Percentiles rank a stretch among this genome's conserved stretches.
Conservation (phyloP, 176 grass and related monocot genomes). For the Hordeum marinum region DNA sequence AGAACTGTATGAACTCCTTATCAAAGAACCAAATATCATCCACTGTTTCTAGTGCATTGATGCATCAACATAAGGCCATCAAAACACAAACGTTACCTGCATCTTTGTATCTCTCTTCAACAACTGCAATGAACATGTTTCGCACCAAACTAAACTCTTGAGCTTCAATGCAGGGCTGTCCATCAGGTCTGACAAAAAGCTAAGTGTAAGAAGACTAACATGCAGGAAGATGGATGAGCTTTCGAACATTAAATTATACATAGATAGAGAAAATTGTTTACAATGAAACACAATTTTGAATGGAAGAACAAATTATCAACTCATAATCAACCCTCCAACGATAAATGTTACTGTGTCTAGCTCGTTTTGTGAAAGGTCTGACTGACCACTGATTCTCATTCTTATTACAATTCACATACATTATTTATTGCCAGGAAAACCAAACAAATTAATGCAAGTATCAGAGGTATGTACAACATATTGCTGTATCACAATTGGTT, state of each 20-base stretch:
- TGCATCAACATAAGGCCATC: background rate
- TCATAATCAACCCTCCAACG: background rate
- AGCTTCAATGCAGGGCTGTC: slow-evolving; percentile 61
- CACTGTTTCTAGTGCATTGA: background rate
- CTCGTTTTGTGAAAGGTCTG: background rate
- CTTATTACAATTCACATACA: background rate
- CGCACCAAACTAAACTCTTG: slow-evolving; percentile 72
- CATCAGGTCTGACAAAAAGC: slow-evolving; percentile 61
- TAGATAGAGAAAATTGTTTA: background rate
- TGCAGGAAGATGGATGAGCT: background rate
- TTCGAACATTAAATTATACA: background rate
- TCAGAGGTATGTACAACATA: background rate
- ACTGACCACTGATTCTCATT: background rate
- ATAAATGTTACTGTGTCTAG: background rate
- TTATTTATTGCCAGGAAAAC: background rate
- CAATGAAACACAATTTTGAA: background rate
- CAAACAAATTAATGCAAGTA: background rate
- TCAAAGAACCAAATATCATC: background rate
- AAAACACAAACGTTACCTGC: slow-evolving; percentile 48
- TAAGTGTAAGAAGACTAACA: background rate
- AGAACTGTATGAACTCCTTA: background rate
- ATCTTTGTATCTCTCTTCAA: slow-evolving; percentile 91
- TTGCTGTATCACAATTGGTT: background rate
- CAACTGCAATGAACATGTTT: slow-evolving; percentile 75
- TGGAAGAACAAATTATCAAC: background rate